Evolutionary conservation across 2,329 filamentous ascomycete species (phyloP).

Genomic region (Sphaerostilbella broomeana): DNA sequence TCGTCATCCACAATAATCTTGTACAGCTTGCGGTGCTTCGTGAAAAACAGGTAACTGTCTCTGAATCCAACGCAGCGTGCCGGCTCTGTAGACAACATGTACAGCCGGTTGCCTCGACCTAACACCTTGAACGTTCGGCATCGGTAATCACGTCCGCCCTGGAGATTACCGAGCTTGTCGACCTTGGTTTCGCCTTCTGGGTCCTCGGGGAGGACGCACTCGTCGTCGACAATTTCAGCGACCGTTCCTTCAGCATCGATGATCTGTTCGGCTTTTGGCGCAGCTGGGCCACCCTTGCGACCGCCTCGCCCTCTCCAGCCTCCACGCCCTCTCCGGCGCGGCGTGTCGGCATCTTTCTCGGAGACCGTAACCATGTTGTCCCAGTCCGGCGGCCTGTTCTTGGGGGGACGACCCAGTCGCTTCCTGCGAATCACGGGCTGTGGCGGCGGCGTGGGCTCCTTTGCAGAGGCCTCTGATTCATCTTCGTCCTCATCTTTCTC

Average conservation of each 20-base stretch:
- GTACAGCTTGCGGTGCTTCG: slow-evolving; percentile 91
- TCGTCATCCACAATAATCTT: slow-evolving; percentile 98
- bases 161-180: slow-evolving; percentile 76
- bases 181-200: slow-evolving; percentile 88
- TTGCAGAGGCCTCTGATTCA: slow-evolving; percentile 35
- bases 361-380: slow-evolving; percentile 55
- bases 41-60: slow-evolving; percentile 98
- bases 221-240: slow-evolving; percentile 84
- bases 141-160: slow-evolving; percentile 82
- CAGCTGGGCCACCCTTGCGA: slow-evolving; percentile 61
- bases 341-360: slow-evolving; percentile 49
- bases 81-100: slow-evolving; percentile 98
- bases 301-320: slow-evolving; percentile 65
- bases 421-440: slow-evolving; percentile 63
- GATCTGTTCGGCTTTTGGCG: slow-evolving; percentile 73
- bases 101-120: slow-evolving; percentile 75
- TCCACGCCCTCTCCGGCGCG: slow-evolving; percentile 58
- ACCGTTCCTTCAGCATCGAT: slow-evolving; percentile 92
- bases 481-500: slow-evolving; percentile 44
- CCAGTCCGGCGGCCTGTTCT: slow-evolving; percentile 77
- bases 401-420: slow-evolving; percentile 77
- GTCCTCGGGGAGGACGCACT: slow-evolving; percentile 83
- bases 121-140: slow-evolving; percentile 91
- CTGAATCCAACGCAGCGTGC: slow-evolving; percentile 94
- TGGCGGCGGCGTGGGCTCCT: slow-evolving; percentile 50